A percentile compares a stretch with the other conserved stretches of the same genome.
phyloP scores from a whole-genome alignment of 2,329 filamentous ascomycete species.

The Stachybotrys chlorohalonatus region DNA sequence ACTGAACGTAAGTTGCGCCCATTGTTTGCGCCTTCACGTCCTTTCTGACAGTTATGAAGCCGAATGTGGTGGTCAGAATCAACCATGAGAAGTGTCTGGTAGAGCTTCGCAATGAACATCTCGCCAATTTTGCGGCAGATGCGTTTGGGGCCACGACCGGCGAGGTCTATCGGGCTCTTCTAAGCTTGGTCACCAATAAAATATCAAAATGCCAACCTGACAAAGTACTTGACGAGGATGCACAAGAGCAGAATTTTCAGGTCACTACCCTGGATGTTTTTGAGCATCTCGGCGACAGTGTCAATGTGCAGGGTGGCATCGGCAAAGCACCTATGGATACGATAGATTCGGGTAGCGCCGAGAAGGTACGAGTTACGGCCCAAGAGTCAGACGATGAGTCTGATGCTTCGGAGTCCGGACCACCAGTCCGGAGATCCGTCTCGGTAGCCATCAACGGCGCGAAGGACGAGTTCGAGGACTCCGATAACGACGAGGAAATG shows the following conservation, averaged over 20 bases:
- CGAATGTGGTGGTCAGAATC: conserved; percentile 64
- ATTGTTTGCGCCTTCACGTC: neutral
- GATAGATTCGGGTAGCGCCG: conserved; percentile 35
- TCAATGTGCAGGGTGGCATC: conserved; percentile 48
- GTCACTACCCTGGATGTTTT: conserved; percentile 50
- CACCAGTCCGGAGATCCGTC: conserved; percentile 10
- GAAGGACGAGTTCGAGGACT: conserved; percentile 24
- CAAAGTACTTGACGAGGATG: conserved; percentile 26
- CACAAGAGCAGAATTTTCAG: conserved; percentile 17
- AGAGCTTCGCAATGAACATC: conserved; percentile 67
- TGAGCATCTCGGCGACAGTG: conserved; percentile 38
- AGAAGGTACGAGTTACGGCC: conserved; percentile 35
- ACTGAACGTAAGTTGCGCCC: conserved; percentile 41
- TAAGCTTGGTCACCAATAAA: conserved; percentile 62
- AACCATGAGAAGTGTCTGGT: conserved; percentile 83
- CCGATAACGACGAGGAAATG: conserved; percentile 18
- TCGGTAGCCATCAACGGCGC: conserved; percentile 8
- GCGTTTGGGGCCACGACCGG: conserved; percentile 66
- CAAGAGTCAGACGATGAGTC: conserved; percentile 24
- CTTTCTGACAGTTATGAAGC: conserved; percentile 35
- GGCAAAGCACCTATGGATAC: conserved; percentile 42
- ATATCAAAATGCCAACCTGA: conserved; percentile 58
- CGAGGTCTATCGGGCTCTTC: conserved; percentile 65
- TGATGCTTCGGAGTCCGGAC: conserved; percentile 23
- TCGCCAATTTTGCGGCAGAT: conserved; percentile 64